Conservation (phyloP, 768 basidiomycete species). For the Russula olivacea region DNA sequence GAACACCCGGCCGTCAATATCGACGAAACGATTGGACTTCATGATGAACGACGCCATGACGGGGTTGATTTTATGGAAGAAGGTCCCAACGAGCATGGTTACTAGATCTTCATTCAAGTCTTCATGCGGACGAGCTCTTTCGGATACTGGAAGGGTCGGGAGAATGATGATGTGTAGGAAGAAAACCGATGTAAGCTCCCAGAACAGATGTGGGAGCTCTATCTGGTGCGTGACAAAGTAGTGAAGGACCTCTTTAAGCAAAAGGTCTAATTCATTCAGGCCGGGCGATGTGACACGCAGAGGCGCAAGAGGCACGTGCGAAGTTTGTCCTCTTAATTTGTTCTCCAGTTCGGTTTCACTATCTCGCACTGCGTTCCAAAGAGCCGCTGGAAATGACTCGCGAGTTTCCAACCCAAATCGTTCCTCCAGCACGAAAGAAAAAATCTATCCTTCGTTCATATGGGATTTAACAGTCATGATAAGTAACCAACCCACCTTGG, state of each 20-base stretch:
- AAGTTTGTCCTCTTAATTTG: neutral
- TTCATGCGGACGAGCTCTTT: slow-evolving; percentile 26
- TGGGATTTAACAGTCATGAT: neutral
- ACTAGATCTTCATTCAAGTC: slow-evolving; percentile 31
- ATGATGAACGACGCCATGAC: slow-evolving; percentile 26
- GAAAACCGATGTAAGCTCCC: slow-evolving; percentile 17
- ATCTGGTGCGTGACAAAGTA: slow-evolving; percentile 6
- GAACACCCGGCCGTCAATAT: slow-evolving; percentile 53
- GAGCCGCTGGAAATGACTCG: slow-evolving; percentile 8
- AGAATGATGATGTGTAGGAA: slow-evolving; percentile 21
- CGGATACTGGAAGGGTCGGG: slow-evolving; percentile 22
- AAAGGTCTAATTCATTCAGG: neutral
- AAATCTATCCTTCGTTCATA: slow-evolving; percentile 37
- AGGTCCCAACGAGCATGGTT: slow-evolving; percentile 31
- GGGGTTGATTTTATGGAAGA: slow-evolving; percentile 40
- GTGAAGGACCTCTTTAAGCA: slow-evolving; percentile 6
- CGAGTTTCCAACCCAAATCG: slow-evolving; percentile 26
- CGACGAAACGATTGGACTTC: slow-evolving; percentile 32
- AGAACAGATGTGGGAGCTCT: slow-evolving; percentile 4
- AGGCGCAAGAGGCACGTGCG: slow-evolving; percentile 5
- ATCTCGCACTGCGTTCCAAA: slow-evolving; percentile 24
- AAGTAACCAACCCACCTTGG: slow-evolving; percentile 42
- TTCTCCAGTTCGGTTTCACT: slow-evolving; percentile 21
- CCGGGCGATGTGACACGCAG: neutral
- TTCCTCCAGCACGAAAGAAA: slow-evolving; percentile 50